Conservation (phyloP, 176 grass and related monocot genomes). For the Ensete ventricosum region DNA sequence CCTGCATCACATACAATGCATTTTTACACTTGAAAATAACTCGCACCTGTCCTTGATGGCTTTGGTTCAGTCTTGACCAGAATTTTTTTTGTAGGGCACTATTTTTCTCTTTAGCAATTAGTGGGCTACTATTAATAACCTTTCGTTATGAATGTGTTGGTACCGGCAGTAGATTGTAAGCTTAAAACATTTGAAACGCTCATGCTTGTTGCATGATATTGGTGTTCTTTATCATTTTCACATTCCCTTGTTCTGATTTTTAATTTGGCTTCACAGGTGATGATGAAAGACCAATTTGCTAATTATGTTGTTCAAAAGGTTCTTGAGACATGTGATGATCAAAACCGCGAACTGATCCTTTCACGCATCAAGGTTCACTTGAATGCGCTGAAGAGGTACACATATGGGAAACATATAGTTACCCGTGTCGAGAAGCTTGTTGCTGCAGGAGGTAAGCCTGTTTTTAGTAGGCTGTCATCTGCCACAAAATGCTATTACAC, state of each 20-base stretch:
- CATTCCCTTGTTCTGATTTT: not conserved
- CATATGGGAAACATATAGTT: slow-evolving; percentile 95
- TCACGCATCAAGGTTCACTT: slow-evolving; percentile 90
- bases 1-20: too few species aligned
- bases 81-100: too few species aligned
- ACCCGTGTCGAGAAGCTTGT: slow-evolving; percentile 89
- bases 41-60: too few species aligned
- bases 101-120: too few species aligned
- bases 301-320: slow-evolving; percentile 99
- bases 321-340: slow-evolving; percentile 80
- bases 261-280: slow-evolving; percentile 34
- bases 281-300: slow-evolving; percentile 99
- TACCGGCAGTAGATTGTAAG: too few species aligned
- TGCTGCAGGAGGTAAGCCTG: slow-evolving; percentile 58
- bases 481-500: not conserved
- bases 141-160: too few species aligned
- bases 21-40: too few species aligned
- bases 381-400: slow-evolving; percentile 90
- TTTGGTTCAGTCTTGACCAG: too few species aligned
- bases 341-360: slow-evolving; percentile 79
- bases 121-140: too few species aligned
- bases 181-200: too few species aligned
- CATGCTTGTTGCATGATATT: not conserved
- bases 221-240: not conserved
- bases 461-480: not conserved